Base-by-base conservation (phyloP, 768 basidiomycete genomes). In the Phlebiopsis gigantea region DNA sequence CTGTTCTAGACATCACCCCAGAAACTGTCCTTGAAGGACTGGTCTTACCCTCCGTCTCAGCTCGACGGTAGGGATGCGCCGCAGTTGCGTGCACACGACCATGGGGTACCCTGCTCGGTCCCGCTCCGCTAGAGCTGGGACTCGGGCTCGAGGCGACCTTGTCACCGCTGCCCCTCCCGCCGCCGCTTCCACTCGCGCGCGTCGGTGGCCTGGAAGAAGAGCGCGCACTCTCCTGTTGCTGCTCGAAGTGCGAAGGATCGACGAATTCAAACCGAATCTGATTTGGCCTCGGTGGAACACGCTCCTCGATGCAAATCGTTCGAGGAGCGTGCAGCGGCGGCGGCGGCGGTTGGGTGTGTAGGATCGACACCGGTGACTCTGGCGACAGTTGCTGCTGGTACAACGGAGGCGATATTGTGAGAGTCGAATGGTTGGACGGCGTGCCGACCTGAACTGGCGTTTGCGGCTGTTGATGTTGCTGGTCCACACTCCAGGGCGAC, bases 21-120 rank as follows among this genome's bases (percentile, higher is more conserved):
- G 53, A 46, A 17, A 56, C 6, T 7, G 46, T 31, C 53, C 53
- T 53, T 24, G 42, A 29, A 21, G 49, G 54, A 44, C 48, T 48
- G 8, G 54, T 39, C 34, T 10, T 39, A 17, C 34, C 42, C 54
- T 42, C 34, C 54, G 47, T 17, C 21, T 39, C 19, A 22, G 56
- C 46, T 14, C 58, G 58, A n/a, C 53, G 25, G 47, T 61, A 61
- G 41, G 60, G 60, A 26, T 61, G 60, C 56, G 52, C 46, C 41
- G 47, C 49, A 46, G 42, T 30, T 34, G 34, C 34, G 17, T 46
- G 48, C 59, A 10, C 8, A 15, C 50, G 31, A 24, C 52, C 57
- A 51, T 61, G 60, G 31, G 60, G 56, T 25, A 57, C 57, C 56
- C 60, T 57, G 47, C 60, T 61, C 43, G 60, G 60, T 26, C 60